Evolutionary conservation across 2,329 filamentous ascomycete species (phyloP).

Genomic region (Neonectria coccinea): DNA sequence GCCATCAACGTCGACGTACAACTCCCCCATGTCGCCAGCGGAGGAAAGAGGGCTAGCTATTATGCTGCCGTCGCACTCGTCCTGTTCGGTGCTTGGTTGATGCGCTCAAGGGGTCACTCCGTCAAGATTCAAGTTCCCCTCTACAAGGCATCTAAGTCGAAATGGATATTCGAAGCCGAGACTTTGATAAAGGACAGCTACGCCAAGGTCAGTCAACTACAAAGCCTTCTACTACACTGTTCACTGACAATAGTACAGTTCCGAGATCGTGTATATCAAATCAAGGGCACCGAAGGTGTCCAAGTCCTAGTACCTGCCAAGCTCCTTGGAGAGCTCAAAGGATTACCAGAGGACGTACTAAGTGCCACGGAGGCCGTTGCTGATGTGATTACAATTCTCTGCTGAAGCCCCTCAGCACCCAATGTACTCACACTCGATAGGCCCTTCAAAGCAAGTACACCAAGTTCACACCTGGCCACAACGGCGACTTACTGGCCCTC

Average conservation of each 20-base stretch:
- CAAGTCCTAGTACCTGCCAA: constrained; percentile 61
- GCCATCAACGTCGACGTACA: constrained; percentile 32
- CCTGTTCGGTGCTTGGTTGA: constrained; percentile 54
- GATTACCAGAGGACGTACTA: constrained; percentile 60
- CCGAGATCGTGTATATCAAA: constrained; percentile 62
- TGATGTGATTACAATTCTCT: constrained; percentile 51
- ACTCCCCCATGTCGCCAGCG: constrained; percentile 38
- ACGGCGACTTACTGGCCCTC: constrained; percentile 58
- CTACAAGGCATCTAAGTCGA: constrained; percentile 61
- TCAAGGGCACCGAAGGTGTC: constrained; percentile 63
- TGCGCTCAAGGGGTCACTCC: constrained; percentile 50
- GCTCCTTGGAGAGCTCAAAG: constrained; percentile 60
- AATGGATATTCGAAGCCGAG: constrained; percentile 65
- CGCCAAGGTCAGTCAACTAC: constrained; percentile 53
- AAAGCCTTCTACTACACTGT: not conserved
- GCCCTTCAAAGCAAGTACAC: constrained; percentile 65
- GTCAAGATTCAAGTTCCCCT: constrained; percentile 55
- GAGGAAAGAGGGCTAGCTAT: constrained; percentile 52
- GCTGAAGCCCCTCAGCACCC: not conserved
- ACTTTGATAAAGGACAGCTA: constrained; percentile 62
- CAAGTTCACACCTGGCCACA: constrained; percentile 60
- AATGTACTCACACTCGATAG: constrained; percentile 43
- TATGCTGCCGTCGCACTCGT: constrained; percentile 55
- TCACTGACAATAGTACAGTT: constrained; percentile 53
- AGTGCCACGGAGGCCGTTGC: constrained; percentile 62